These are phyloP conservation scores for Xanthoconium stramineum DNA, from an alignment of 768 basidiomycete genomes.

Conservation along the genomic window DNA sequence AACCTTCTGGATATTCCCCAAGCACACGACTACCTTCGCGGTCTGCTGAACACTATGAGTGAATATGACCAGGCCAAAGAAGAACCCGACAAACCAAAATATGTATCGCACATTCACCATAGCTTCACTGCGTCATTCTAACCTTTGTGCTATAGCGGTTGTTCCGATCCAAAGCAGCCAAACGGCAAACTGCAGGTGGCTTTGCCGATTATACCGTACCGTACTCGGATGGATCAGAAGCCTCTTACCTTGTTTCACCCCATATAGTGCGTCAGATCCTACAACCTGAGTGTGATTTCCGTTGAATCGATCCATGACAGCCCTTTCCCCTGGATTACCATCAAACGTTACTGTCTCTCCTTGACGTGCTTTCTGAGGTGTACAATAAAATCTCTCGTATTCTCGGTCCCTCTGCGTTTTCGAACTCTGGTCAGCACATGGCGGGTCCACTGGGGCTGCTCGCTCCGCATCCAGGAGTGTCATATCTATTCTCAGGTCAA, in stretches of 20 bases:
- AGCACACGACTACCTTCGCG: conserved; percentile 75
- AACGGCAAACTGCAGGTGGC: conserved; percentile 49
- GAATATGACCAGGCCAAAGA: conserved; percentile 76
- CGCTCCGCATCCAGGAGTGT: conserved; percentile 78
- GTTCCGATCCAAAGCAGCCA: conserved; percentile 56
- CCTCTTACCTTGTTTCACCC: conserved; percentile 68
- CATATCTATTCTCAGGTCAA: conserved; percentile 58
- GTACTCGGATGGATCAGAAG: conserved; percentile 57
- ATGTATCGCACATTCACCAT: conserved; percentile 40
- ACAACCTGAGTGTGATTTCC: neutral
- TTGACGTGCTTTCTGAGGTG: conserved; percentile 85
- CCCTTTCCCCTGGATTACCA: conserved; percentile 90
- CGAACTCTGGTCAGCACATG: conserved; percentile 69
- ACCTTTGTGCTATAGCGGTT: conserved; percentile 41
- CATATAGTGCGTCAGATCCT: conserved; percentile 58
- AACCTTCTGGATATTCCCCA: conserved; percentile 78
- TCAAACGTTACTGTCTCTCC: conserved; percentile 81
- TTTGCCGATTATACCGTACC: conserved; percentile 59
- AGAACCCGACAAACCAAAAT: conserved; percentile 56
- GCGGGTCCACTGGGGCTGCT: conserved; percentile 70
- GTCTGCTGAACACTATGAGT: conserved; percentile 63
- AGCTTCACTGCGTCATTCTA: neutral
- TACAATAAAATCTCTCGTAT: conserved; percentile 85
- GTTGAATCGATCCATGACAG: conserved; percentile 36
- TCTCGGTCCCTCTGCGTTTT: conserved; percentile 78